Evolutionary conservation across 2,329 filamentous ascomycete species (phyloP), one percentile per base, ranked within the genome.

Genomic region (Sporothrix curviconia): DNA sequence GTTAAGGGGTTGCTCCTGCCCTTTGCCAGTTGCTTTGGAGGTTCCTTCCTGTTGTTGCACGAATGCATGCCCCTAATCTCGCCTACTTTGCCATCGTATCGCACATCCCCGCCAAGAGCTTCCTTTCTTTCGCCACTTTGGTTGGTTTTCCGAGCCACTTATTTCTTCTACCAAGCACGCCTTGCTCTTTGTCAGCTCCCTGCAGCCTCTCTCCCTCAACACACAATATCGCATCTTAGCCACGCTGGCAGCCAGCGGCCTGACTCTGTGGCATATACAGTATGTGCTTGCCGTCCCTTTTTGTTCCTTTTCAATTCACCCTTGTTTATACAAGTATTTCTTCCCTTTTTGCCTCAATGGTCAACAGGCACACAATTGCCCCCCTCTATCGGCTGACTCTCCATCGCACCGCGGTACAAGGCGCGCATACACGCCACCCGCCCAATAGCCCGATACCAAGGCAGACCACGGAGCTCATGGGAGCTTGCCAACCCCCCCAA

Each of bases 311-410:
- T 28, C 42, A 40, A 55, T 47, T 22, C 19, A 56, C n/a, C 34
- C 12, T 47, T 42, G 24, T 25, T 19, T 49, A 49, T 56, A 40
- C n/a, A n/a, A n/a, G n/a, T n/a, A n/a, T n/a, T n/a, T n/a, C n/a
- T 12, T 50, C 34, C 44, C 25, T 22, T 50, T 56, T 56, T 56
- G 54, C 54, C 54, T 50, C 34, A 36, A 56, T 56, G 44, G n/a
- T 19, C 25, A 44, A 43, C 34, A 56, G 34, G 43, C 37, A 12
- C 37, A 40, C 37, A n/a, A 28, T 12, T 37, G 34, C 25, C 44
- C 30, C 19, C 46, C n/a, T 8, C 39, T 17, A 39, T 47, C 53
- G 42, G 53, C 43, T 47, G 32, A 55, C 43, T 22, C 28, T 39
- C 30, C 53, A n/a, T 55, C 30, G 19, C 24, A 39, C 42, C 34